Evolutionary conservation across 805 yeast genomes (phyloP).

Genomic region (Barnettozyma vustinii): DNA sequence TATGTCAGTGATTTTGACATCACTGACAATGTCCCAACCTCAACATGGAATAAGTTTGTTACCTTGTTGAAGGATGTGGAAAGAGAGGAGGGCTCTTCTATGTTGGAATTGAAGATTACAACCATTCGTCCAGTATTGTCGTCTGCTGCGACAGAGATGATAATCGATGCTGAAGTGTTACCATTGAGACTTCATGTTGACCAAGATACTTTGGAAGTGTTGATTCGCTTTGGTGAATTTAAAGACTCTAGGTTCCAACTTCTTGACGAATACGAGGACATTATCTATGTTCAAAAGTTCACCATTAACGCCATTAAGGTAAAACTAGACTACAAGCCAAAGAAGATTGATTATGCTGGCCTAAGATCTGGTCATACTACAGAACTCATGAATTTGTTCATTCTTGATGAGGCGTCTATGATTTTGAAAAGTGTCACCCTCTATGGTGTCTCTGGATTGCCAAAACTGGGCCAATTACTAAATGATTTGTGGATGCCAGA

Average conservation of each 20-base stretch:
- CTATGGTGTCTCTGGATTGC: slow-evolving; percentile 75
- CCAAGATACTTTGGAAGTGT: slow-evolving; percentile 87
- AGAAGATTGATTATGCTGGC: slow-evolving; percentile 79
- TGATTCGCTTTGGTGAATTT: slow-evolving; percentile 76
- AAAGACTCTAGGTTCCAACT: slow-evolving; percentile 63
- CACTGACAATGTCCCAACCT: slow-evolving; percentile 74
- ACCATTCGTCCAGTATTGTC: slow-evolving; percentile 60
- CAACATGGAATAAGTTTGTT: slow-evolving; percentile 85
- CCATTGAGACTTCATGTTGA: slow-evolving; percentile 85
- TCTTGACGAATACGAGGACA: slow-evolving; percentile 55
- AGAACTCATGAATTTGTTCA: slow-evolving; percentile 85
- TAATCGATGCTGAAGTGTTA: slow-evolving; percentile 46
- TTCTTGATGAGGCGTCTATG: slow-evolving; percentile 79
- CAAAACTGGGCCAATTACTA: slow-evolving; percentile 48
- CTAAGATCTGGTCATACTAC: slow-evolving; percentile 80
- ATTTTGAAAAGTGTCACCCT: slow-evolving; percentile 53
- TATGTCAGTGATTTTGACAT: slow-evolving; percentile 51
- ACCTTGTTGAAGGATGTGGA: slow-evolving; percentile 64
- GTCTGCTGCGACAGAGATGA: slow-evolving; percentile 65
- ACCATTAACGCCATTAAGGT: slow-evolving; percentile 54
- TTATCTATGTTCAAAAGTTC: slow-evolving; percentile 62
- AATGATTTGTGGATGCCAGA: slow-evolving; percentile 85
- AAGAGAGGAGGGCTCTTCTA: slow-evolving; percentile 60
- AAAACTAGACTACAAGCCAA: slow-evolving; percentile 87
- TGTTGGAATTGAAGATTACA: slow-evolving; percentile 49